Base-by-base conservation (phyloP, 2,329 filamentous ascomycete species). In the Fusarium devonianum region DNA sequence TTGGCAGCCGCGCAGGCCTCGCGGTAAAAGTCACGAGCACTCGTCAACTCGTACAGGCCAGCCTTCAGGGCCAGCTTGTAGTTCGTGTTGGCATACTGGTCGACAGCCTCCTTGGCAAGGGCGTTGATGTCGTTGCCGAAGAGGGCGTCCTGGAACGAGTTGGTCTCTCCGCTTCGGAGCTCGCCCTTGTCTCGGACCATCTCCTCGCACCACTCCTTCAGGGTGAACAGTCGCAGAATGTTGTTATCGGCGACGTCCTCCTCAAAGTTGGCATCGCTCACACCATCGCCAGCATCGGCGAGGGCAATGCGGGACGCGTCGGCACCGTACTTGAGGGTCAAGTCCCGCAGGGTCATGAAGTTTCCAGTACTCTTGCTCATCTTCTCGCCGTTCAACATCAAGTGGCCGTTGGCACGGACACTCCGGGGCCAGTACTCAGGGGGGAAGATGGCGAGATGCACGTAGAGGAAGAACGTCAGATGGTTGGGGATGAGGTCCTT, bases 301-400 rank as follows among this genome's bases (percentile, higher is more conserved):
- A 99, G 85, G 4, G 92, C 92, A 65, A 97, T 89, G 69, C 93
- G 85, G 32, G 89, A 88, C 11, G 94, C 94, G 71, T 97, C 94
- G 7, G 94, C 93, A 67, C 94, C 94, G 65, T 94, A 99, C 73
- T 99, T 99, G 64, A 86, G 82, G 11, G 93, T 88, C 21, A 92
- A 83, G 56, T 97, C 90, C 43, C 86, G 83, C 41, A 97, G 79
- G 9, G 94, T 97, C 71, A 99, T 81, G 79, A 99, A 99, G 77
- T 97, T 99, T 56, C 94, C 94, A 0, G 92, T 97, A 43, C 88
- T 93, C 79, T 99, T 99, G 71, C 86, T 89, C 94, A 99, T 99
- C 83, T 99, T 99, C 71, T 96, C 90, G 38, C 93, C 93, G 71
- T 99, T 99, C 58, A 99, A 80, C 72, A 96, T 85, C 66, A 97